Percentiles rank a stretch among this genome's conserved stretches.
These are phyloP conservation scores for Scleromitrula shiraiana DNA, from an alignment of 2,329 filamentous ascomycete species.

Conservation along the genomic window DNA sequence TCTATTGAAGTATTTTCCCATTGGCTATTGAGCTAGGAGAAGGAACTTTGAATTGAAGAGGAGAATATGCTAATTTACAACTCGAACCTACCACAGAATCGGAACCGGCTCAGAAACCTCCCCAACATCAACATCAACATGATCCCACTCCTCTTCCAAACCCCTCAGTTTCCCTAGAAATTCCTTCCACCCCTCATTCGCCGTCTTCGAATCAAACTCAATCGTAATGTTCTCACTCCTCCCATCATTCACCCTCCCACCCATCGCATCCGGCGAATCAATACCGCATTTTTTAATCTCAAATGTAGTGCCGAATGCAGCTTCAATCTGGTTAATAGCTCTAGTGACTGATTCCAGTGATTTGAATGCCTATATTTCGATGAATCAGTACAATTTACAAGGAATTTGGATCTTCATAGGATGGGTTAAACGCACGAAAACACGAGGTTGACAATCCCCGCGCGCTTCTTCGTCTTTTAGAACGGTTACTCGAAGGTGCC, in stretches of 20 bases:
- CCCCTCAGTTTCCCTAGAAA: slow-evolving; percentile 15
- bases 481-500: slow-evolving; percentile 20
- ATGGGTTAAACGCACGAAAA: slow-evolving; percentile 17
- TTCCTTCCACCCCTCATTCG: slow-evolving; percentile 14
- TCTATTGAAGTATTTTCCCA: too few species aligned
- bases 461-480: slow-evolving; percentile 20
- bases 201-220: slow-evolving; percentile 17
- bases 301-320: slow-evolving; percentile 17
- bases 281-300: slow-evolving; percentile 21
- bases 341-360: slow-evolving; percentile 20
- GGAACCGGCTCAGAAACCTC: too few species aligned
- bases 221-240: slow-evolving; percentile 22
- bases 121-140: too few species aligned
- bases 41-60: too few species aligned
- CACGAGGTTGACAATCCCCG: slow-evolving; percentile 18
- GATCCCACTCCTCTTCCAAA: slow-evolving; percentile 21
- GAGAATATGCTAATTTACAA: too few species aligned
- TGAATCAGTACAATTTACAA: not conserved
- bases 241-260: slow-evolving; percentile 22
- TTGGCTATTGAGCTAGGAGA: too few species aligned
- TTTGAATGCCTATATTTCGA: slow-evolving; percentile 18
- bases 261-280: slow-evolving; percentile 20
- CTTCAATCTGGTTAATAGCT: slow-evolving; percentile 21
- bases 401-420: not conserved
- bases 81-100: too few species aligned